phyloP scores from a whole-genome alignment of 495 filamentous ascomycete species.

The Mycothermus thermophilus region DNA sequence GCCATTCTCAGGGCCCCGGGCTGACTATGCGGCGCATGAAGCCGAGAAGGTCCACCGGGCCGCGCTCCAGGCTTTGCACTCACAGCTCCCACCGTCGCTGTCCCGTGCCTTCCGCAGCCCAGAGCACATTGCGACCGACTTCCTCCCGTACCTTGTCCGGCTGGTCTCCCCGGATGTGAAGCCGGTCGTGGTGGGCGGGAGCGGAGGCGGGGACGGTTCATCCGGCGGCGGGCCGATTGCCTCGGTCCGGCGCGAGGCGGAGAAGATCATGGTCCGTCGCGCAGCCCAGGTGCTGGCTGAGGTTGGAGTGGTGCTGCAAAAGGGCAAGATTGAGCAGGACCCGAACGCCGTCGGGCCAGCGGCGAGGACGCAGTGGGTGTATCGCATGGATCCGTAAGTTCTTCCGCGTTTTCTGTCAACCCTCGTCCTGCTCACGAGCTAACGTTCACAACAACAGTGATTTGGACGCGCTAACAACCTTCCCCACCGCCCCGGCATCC shows the following conservation, averaged over 20 bases:
- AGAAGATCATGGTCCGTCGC: constrained; percentile 63
- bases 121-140: constrained; percentile 60
- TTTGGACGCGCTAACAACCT: constrained; percentile 55
- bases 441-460: constrained; percentile 8
- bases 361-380: constrained; percentile 56
- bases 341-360: constrained; percentile 22
- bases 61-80: constrained; percentile 37
- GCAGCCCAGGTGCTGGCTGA: constrained; percentile 69
- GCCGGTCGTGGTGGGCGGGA: constrained; percentile 67
- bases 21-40: constrained; percentile 68
- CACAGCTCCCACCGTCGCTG: constrained; percentile 45
- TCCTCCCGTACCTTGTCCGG: constrained; percentile 67
- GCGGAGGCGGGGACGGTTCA: constrained; percentile 44
- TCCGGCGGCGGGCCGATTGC: constrained; percentile 44
- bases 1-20: constrained; percentile 67
- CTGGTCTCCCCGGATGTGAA: constrained; percentile 83
- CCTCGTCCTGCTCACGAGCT: background rate
- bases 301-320: constrained; percentile 68
- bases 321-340: constrained; percentile 58
- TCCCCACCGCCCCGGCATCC: constrained; percentile 39
- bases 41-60: constrained; percentile 51
- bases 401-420: background rate
- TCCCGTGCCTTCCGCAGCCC: constrained; percentile 61
- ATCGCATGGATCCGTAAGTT: constrained; percentile 88
- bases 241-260: constrained; percentile 70